Percentiles rank a stretch among this genome's conserved stretches.
phyloP scores from a whole-genome alignment of 352 stramenopile genomes.

The Pythium oligandrum region DNA sequence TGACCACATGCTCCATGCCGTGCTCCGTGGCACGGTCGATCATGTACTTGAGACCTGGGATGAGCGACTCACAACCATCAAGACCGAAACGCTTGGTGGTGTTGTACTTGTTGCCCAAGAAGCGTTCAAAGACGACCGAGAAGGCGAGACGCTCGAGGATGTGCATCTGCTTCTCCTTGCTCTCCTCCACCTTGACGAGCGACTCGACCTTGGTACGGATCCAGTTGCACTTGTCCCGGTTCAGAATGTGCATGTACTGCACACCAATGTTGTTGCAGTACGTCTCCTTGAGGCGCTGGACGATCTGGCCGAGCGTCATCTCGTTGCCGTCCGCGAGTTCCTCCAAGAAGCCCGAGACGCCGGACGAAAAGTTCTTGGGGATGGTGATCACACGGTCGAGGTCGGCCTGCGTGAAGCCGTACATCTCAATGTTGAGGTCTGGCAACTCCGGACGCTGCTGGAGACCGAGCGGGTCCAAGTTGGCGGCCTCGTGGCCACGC shows the following conservation, averaged over 20 bases:
- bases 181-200: slow-evolving; percentile 61
- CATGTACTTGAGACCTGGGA: slow-evolving; percentile 67
- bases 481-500: slow-evolving; percentile 93
- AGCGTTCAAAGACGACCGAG: slow-evolving; percentile 84
- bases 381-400: slow-evolving; percentile 87
- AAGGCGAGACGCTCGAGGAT: slow-evolving; percentile 97
- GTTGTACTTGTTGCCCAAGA: slow-evolving; percentile 82
- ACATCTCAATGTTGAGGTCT: slow-evolving; percentile 90
- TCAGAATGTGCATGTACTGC: slow-evolving; percentile 99
- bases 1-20: slow-evolving; percentile 68
- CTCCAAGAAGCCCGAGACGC: slow-evolving; percentile 88
- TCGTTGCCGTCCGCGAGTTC: slow-evolving; percentile 62
- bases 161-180: slow-evolving; percentile 94
- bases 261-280: slow-evolving; percentile 97
- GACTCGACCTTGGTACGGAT: slow-evolving; percentile 89
- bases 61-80: slow-evolving; percentile 78
- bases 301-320: slow-evolving; percentile 94
- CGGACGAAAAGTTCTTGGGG: slow-evolving; percentile 82
- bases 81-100: slow-evolving; percentile 86
- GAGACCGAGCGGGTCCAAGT: slow-evolving; percentile 96
- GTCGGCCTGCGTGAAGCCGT: slow-evolving; percentile 90
- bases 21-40: slow-evolving; percentile 41
- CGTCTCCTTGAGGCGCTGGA: slow-evolving; percentile 92
- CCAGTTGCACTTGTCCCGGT: slow-evolving; percentile 97
- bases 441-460: slow-evolving; percentile 50